phyloP scores from a whole-genome alignment of 2,329 filamentous ascomycete species.

The Pseudopyrenochaeta lycopersici region DNA sequence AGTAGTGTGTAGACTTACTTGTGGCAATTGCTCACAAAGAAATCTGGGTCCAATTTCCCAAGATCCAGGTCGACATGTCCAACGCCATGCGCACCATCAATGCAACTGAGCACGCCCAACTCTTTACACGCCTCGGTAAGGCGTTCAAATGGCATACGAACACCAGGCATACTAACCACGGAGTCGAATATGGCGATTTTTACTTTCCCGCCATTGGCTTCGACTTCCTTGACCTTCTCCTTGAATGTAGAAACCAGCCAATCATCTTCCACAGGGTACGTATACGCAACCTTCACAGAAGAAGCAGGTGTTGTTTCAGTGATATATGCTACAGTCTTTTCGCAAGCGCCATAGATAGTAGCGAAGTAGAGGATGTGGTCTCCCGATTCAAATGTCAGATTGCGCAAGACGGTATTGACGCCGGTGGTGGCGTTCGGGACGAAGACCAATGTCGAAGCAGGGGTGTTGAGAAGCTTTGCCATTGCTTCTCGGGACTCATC shows the following conservation, averaged over 20 bases:
- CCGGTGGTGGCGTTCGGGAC: conserved; percentile 83
- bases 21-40: conserved; percentile 80
- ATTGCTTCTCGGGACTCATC: conserved; percentile 71
- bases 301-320: conserved; percentile 69
- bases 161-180: conserved; percentile 79
- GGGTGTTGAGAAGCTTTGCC: conserved; percentile 68
- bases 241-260: conserved; percentile 71
- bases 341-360: conserved; percentile 81
- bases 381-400: conserved; percentile 71
- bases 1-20: conserved; percentile 29
- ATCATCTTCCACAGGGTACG: conserved; percentile 75
- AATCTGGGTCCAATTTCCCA: conserved; percentile 74
- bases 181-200: conserved; percentile 80
- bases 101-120: conserved; percentile 72
- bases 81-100: conserved; percentile 87
- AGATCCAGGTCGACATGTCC: conserved; percentile 81
- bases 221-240: conserved; percentile 63
- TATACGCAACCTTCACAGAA: conserved; percentile 65
- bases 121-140: conserved; percentile 72
- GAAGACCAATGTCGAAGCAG: conserved; percentile 74
- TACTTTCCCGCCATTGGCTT: conserved; percentile 67
- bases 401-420: conserved; percentile 81
- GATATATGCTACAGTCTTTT: conserved; percentile 75
- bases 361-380: conserved; percentile 83
- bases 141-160: conserved; percentile 79